A percentile compares a stretch with the other conserved stretches of the same genome.
Conservation (phyloP, 805 yeast genomes). For the Ogataea nakhonphanomensis region DNA sequence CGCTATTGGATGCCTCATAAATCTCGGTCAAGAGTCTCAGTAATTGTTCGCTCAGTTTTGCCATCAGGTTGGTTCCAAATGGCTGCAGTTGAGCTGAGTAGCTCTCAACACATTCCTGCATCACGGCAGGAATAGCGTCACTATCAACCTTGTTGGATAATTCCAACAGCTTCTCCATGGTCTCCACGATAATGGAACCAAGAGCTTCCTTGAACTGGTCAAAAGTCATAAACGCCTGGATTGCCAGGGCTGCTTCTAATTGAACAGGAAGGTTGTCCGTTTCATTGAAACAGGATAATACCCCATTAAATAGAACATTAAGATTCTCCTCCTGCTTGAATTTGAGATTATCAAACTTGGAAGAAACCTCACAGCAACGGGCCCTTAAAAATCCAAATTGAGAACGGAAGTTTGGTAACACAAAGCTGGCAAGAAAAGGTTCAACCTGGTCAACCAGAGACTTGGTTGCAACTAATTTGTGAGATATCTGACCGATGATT, state of each 20-base stretch:
- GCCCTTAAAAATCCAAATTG: conserved; percentile 68
- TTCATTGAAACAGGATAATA: conserved; percentile 45
- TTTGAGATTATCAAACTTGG: conserved; percentile 61
- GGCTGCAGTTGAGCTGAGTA: conserved; percentile 89
- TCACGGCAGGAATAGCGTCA: conserved; percentile 82
- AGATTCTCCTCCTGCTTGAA: conserved; percentile 40
- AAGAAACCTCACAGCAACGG: conserved; percentile 62
- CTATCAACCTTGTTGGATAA: conserved; percentile 80
- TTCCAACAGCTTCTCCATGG: conserved; percentile 74
- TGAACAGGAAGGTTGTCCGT: conserved; percentile 65
- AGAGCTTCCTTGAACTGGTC: conserved; percentile 67
- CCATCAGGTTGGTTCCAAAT: conserved; percentile 66
- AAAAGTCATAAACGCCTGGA: conserved; percentile 71
- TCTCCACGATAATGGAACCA: conserved; percentile 64
- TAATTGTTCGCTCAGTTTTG: conserved; percentile 70
- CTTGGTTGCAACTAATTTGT: conserved; percentile 48
- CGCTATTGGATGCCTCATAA: conserved; percentile 53
- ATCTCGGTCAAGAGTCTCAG: conserved; percentile 67
- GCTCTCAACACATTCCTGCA: conserved; percentile 92
- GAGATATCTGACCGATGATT: conserved; percentile 70
- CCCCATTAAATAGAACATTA: conserved; percentile 43
- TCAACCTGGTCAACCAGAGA: conserved; percentile 71
- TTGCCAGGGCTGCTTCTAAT: conserved; percentile 78
- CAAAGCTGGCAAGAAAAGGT: conserved; percentile 54
- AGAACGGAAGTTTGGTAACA: conserved; percentile 70